Percentiles rank a stretch among this genome's conserved stretches.
Evolutionary conservation across 2,329 filamentous ascomycete species (phyloP).

Genomic region (Taxawa tesnikishii): DNA sequence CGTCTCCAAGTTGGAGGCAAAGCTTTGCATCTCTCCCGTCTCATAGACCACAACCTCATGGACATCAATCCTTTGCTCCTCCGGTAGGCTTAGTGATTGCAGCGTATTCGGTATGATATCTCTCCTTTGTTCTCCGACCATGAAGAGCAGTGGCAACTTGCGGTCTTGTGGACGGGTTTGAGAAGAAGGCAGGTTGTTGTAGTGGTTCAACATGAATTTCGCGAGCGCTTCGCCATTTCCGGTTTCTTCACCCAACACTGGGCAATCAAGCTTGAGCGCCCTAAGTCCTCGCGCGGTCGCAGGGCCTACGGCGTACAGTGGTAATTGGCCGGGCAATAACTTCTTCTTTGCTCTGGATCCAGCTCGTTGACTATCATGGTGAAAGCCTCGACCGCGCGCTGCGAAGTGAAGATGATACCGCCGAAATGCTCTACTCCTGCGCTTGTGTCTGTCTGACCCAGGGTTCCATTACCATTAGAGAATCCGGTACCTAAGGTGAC

Average conservation of each 20-base stretch:
- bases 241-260: constrained; percentile 66
- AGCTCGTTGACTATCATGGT: constrained; percentile 47
- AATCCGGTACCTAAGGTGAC: constrained; percentile 37
- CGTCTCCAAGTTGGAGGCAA: constrained; percentile 51
- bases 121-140: constrained; percentile 78
- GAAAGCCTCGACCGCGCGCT: constrained; percentile 73
- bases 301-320: constrained; percentile 69
- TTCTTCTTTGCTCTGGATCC: constrained; percentile 18
- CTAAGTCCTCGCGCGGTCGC: constrained; percentile 65
- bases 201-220: constrained; percentile 66
- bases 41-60: constrained; percentile 78
- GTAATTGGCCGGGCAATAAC: constrained; percentile 36
- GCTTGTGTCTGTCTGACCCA: constrained; percentile 4
- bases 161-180: constrained; percentile 16
- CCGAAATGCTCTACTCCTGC: constrained; percentile 41
- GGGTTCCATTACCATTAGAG: constrained; percentile 14
- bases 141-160: constrained; percentile 62
- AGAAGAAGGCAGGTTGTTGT: constrained; percentile 33
- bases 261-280: constrained; percentile 35
- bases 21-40: constrained; percentile 70
- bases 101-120: constrained; percentile 82
- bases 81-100: constrained; percentile 42
- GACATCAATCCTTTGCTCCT: constrained; percentile 47
- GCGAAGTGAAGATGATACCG: constrained; percentile 74
- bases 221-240: constrained; percentile 78